These are phyloP conservation scores for Plasmopara muralis DNA, from an alignment of 352 stramenopile genomes.

Conservation along the genomic window DNA sequence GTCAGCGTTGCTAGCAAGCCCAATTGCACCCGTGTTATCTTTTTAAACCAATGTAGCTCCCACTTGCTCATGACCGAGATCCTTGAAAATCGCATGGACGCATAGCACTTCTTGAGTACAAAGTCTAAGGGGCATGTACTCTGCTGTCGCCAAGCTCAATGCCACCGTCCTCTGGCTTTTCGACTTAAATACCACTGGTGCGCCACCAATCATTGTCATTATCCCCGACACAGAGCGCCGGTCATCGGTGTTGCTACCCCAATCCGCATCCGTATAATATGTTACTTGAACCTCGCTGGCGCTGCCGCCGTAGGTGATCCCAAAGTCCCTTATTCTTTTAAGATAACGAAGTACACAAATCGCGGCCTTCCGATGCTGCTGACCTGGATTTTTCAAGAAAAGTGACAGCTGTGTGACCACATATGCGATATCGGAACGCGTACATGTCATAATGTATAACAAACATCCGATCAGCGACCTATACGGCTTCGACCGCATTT, in stretches of 20 bases:
- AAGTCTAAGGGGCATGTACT: slow-evolving; percentile 3
- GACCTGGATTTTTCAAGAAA: neutral
- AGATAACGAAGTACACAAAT: neutral
- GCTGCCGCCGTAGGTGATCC: neutral
- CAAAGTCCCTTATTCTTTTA: neutral
- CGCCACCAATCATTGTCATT: neutral
- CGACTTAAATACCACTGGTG: slow-evolving; percentile 1
- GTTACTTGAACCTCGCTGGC: neutral
- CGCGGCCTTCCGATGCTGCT: neutral
- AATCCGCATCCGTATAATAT: neutral
- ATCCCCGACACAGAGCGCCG: neutral
- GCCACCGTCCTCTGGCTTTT: neutral
- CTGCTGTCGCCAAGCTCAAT: neutral
- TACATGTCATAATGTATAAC: too few species aligned
- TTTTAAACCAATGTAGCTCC: neutral
- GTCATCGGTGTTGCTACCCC: slow-evolving; percentile 1
- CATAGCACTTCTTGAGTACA: slow-evolving; percentile 4
- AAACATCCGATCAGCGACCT: too few species aligned
- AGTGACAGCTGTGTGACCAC: slow-evolving; percentile 1
- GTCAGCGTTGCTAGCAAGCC: slow-evolving; percentile 3
- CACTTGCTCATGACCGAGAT: slow-evolving; percentile 4
- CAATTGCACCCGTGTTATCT: slow-evolving; percentile 4
- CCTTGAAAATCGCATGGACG: neutral
- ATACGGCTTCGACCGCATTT: too few species aligned
- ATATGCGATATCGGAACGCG: too few species aligned